Conservation (phyloP, 2,329 filamentous ascomycete genomes). For the Rachicladosporium sp. region DNA sequence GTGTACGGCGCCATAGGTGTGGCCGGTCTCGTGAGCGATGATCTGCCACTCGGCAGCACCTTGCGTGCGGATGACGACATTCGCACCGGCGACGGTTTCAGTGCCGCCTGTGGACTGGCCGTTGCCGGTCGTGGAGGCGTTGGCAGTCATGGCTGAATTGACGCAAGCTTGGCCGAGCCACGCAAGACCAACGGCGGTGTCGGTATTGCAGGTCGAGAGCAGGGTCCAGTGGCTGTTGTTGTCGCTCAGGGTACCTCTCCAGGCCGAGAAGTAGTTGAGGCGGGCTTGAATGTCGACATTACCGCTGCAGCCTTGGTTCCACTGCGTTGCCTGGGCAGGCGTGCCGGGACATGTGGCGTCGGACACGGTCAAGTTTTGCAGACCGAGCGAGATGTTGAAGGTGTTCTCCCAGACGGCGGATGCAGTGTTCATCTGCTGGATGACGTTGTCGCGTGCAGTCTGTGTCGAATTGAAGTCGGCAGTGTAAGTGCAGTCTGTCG, state of each 20-base stretch:
- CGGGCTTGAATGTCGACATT: slow-evolving; percentile 57
- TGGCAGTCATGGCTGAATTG: slow-evolving; percentile 36
- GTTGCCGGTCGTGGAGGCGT: slow-evolving; percentile 26
- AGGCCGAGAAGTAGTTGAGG: slow-evolving; percentile 75
- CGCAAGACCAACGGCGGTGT: slow-evolving; percentile 74
- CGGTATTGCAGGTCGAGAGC: slow-evolving; percentile 69
- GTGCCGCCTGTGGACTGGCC: slow-evolving; percentile 31
- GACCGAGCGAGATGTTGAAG: slow-evolving; percentile 89
- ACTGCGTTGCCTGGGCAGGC: slow-evolving; percentile 54
- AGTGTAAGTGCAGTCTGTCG: slow-evolving; percentile 85
- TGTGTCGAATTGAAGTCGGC: slow-evolving; percentile 53
- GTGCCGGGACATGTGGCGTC: slow-evolving; percentile 62
- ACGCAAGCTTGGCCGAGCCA: slow-evolving; percentile 87
- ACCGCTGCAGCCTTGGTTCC: slow-evolving; percentile 67
- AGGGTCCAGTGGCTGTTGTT: slow-evolving; percentile 88
- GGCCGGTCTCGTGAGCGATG: slow-evolving; percentile 85
- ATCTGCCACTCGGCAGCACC: slow-evolving; percentile 77
- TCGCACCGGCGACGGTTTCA: slow-evolving; percentile 72
- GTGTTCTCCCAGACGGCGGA: slow-evolving; percentile 78
- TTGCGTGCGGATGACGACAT: slow-evolving; percentile 69
- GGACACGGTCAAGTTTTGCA: slow-evolving; percentile 73
- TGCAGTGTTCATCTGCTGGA: slow-evolving; percentile 72
- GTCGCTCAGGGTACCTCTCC: slow-evolving; percentile 69
- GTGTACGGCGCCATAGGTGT: slow-evolving; percentile 92
- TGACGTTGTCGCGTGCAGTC: slow-evolving; percentile 61